Evolutionary conservation across 768 basidiomycete species (phyloP).

Genomic region (Russula lepida): DNA sequence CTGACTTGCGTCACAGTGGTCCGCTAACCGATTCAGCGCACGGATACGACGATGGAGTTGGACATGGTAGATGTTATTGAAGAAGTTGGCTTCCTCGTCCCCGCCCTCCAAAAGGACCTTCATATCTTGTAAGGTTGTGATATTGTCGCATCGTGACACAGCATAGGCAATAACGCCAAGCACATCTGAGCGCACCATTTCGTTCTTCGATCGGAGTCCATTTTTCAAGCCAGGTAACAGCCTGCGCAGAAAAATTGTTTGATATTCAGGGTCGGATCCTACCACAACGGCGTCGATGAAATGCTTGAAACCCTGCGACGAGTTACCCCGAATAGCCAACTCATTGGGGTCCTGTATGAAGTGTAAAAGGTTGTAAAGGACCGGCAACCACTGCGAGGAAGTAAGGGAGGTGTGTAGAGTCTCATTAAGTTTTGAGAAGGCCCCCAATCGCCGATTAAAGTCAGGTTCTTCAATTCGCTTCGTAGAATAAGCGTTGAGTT

Average conservation of each 20-base stretch:
- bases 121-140: conserved; percentile 69
- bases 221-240: conserved; percentile 77
- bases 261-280: conserved; percentile 36
- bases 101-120: conserved; percentile 71
- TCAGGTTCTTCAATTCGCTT: conserved; percentile 87
- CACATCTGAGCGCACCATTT: conserved; percentile 80
- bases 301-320: conserved; percentile 64
- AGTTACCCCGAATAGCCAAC: conserved; percentile 74
- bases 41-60: conserved; percentile 85
- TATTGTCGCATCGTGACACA: conserved; percentile 51
- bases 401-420: conserved; percentile 42
- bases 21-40: conserved; percentile 77
- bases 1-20: conserved; percentile 57
- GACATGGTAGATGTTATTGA: conserved; percentile 91
- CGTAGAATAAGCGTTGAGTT: conserved; percentile 78
- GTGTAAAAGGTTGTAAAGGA: conserved; percentile 75
- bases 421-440: conserved; percentile 73
- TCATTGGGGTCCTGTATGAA: conserved; percentile 88
- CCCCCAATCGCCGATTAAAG: conserved; percentile 75
- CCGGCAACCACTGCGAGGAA: conserved; percentile 57
- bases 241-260: conserved; percentile 49
- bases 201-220: conserved; percentile 68
- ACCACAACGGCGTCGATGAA: conserved; percentile 60
- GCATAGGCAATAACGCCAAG: conserved; percentile 71
- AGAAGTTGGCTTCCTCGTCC: conserved; percentile 93